A percentile compares a stretch with the other conserved stretches of the same genome.
phyloP scores from a whole-genome alignment of 2,329 filamentous ascomycete genomes.

The Annulohypoxylon truncatum region DNA sequence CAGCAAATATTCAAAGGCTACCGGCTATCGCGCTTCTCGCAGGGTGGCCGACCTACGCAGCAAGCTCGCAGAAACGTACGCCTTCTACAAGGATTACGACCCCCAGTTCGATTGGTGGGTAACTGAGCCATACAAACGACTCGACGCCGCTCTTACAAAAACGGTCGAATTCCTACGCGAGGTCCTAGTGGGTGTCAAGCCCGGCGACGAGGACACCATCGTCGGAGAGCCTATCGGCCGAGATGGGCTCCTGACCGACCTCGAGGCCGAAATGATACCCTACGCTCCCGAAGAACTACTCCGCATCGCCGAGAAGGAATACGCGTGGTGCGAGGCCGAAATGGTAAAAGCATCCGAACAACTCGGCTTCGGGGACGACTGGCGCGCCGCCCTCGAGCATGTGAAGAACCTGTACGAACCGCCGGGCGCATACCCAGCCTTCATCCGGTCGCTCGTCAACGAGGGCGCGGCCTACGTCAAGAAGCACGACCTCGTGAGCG shows the following conservation, averaged over 20 bases:
- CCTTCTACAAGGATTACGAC: slow-evolving; percentile 67
- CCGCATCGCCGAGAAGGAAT: slow-evolving; percentile 62
- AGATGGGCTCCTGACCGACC: slow-evolving; percentile 61
- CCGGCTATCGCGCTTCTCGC: slow-evolving; percentile 60
- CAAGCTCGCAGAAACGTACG: slow-evolving; percentile 59
- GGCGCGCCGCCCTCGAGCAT: slow-evolving; percentile 65
- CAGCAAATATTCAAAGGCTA: slow-evolving; percentile 54
- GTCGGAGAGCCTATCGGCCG: slow-evolving; percentile 68
- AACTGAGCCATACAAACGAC: slow-evolving; percentile 55
- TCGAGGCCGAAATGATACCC: slow-evolving; percentile 67
- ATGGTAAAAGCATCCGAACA: slow-evolving; percentile 63
- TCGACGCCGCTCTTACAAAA: slow-evolving; percentile 54
- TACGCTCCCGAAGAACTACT: slow-evolving; percentile 69
- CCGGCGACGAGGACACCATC: slow-evolving; percentile 60
- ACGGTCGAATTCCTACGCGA: slow-evolving; percentile 52
- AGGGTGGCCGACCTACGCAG: slow-evolving; percentile 55
- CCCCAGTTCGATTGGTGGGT: slow-evolving; percentile 70
- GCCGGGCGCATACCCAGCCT: slow-evolving; percentile 63
- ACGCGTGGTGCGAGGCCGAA: slow-evolving; percentile 66
- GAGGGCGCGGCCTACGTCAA: slow-evolving; percentile 66
- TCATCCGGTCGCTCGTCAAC: slow-evolving; percentile 62
- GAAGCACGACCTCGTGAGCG: slow-evolving; percentile 65
- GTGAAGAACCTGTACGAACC: slow-evolving; percentile 67
- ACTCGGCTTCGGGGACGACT: slow-evolving; percentile 61
- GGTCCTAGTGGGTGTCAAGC: slow-evolving; percentile 58